Percentiles rank a stretch among this genome's conserved stretches.
These are phyloP conservation scores for Pleurotus sapidus DNA, from an alignment of 768 basidiomycete genomes.

Conservation along the genomic window DNA sequence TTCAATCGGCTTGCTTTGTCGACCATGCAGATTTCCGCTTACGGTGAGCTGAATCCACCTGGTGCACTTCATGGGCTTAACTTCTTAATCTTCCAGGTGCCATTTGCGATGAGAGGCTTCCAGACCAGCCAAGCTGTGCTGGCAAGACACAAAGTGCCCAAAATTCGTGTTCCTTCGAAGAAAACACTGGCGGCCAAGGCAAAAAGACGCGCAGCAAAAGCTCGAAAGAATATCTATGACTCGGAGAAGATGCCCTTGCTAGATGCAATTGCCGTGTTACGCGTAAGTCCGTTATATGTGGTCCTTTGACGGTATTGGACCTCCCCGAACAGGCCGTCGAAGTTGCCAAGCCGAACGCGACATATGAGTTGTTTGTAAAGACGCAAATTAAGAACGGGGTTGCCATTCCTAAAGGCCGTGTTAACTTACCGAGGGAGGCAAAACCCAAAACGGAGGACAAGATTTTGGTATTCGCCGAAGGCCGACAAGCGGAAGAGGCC, in stretches of 20 bases:
- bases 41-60: conserved; percentile 3
- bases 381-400: conserved; percentile 77
- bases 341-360: conserved; percentile 69
- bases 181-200: conserved; percentile 66
- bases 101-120: conserved; percentile 36
- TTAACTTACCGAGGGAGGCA: conserved; percentile 79
- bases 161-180: conserved; percentile 63
- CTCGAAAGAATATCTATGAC: conserved; percentile 54
- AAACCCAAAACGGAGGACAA: conserved; percentile 68
- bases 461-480: conserved; percentile 93
- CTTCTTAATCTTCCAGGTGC: background rate
- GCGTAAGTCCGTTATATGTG: conserved; percentile 40
- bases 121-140: conserved; percentile 45
- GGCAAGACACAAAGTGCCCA: conserved; percentile 46
- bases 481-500: conserved; percentile 77
- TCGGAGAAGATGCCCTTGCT: conserved; percentile 62
- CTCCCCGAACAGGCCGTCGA: conserved; percentile 66
- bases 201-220: conserved; percentile 53
- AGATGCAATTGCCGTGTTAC: conserved; percentile 68
- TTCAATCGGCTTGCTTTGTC: conserved; percentile 5
- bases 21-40: conserved; percentile 1
- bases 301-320: background rate
- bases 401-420: conserved; percentile 86
- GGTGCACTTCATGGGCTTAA: background rate
- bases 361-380: conserved; percentile 79